Evolutionary conservation across 345 rosid genomes (phyloP), one percentile per base, ranked within the genome.

Genomic region (Salix udensis): DNA sequence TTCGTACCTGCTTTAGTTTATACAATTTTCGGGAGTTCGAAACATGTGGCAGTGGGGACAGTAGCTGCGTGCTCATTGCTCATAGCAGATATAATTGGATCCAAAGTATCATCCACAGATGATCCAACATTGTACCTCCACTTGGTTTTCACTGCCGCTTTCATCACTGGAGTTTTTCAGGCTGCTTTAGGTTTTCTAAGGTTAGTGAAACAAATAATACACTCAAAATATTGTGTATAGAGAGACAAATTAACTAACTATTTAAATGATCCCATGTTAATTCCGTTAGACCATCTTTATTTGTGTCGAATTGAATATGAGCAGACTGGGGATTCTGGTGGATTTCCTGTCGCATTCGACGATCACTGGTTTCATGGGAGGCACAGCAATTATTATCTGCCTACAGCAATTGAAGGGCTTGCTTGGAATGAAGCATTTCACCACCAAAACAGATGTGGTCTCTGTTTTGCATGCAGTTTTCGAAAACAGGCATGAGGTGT

Each of bases 301-400:
- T 18, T 28, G 23, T 12, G 18, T 7, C 21, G 16, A 44, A 18
- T n/a, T 62, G 34, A 50, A 4, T 14, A 23, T 9, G 44, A 28
- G 68, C 81, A 95, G 97, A 75, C 74, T 95, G 71, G 97, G 97
- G 42, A 85, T 95, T 66, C 71, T 95, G 75, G 97, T 95, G 77
- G 98, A 95, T 79, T 92, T 95, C 81, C 65, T 95, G 78, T 88
- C 98, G 16, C 97, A 92, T 74, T 91, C 98, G 1, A 95, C 98
- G 8, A 95, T 95, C 75, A 87, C 90, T 5, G 98, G 98, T 30
- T 92, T 95, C 89, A 92, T 95, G 97, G 90, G 90, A 31, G 97
- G 97, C 52, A 92, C 97, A 1, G 97, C 98, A 1, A 77, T 86
- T 5, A 80, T 95, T 10, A 92, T 95, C 34, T 86, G 85, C 67